Base-by-base conservation (phyloP, 441 rosid genomes). In the Euphorbia schlechtendalii region DNA sequence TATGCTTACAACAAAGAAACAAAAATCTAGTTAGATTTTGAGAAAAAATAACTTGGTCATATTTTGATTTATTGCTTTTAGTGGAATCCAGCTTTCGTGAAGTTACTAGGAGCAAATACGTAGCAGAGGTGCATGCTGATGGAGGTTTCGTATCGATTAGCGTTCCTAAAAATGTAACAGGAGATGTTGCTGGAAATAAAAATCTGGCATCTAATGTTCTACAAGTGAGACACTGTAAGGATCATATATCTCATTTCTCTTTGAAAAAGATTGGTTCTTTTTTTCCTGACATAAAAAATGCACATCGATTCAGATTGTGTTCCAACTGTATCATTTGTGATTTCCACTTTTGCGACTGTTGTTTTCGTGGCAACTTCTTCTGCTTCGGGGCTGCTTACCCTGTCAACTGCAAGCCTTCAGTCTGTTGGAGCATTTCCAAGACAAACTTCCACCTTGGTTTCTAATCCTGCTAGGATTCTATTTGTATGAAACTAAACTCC, bases 131-230 rank as follows among this genome's bases (percentile, higher is more conserved):
- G 72, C 71, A 79, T 71, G 89, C 88, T 59, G 79, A 79, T 71
- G 77, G 70, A n/a, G 78, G 71, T 45, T 24, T 67, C 40, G 62
- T 87, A 28, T 78, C 83, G 43, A 69, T 93, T 59, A 86, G 64
- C 72, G 66, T 89, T 78, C 93, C 93, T 46, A 89, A 83, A 77
- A 90, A 90, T 69, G 83, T 81, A 49, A 87, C 92, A 32, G 83
- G 77, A 43, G 97, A 93, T 82, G 86, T 93, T 20, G 88, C 97
- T 13, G 99, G 96, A 69, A 93, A 93, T 78, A 83, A 72, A 67
- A 93, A 90, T 70, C 69, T 82, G 18, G 82, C 93, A 41, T 93
- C 96, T 17, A 84, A 93, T 64, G 65, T 83, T 73, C 82, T 93
- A 63, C 82, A 78, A 78, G 96, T 90, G 75, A 84, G 78, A 69